Conservation (phyloP, 345 rosid species). For the Eutrema yunnanense region DNA sequence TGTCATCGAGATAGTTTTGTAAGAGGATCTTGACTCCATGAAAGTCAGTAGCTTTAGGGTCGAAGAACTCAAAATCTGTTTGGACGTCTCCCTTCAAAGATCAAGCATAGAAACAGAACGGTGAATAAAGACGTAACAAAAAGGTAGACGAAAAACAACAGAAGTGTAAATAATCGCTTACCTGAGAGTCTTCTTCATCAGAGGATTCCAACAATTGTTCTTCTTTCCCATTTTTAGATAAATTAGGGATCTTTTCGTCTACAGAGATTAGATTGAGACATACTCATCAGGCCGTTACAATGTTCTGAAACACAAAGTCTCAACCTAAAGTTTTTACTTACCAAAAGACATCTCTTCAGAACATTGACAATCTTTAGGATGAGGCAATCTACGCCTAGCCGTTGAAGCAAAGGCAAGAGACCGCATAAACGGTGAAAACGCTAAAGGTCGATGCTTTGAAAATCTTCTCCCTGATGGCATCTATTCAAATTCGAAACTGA, state of each 20-base stretch:
- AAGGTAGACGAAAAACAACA: background rate
- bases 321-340: background rate
- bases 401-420: slow-evolving; percentile 43
- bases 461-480: slow-evolving; percentile 41
- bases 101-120: background rate
- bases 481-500: slow-evolving; percentile 9
- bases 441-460: slow-evolving; percentile 38
- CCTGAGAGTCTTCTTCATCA: slow-evolving; percentile 57
- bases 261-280: background rate
- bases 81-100: slow-evolving; percentile 59
- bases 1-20: slow-evolving; percentile 60
- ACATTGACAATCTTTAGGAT: slow-evolving; percentile 9
- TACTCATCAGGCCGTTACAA: slow-evolving; percentile 7
- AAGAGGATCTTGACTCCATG: slow-evolving; percentile 71
- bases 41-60: slow-evolving; percentile 74
- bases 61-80: slow-evolving; percentile 90
- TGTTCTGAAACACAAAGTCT: slow-evolving; percentile 14
- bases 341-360: slow-evolving; percentile 30
- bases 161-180: background rate
- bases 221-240: slow-evolving; percentile 10
- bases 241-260: slow-evolving; percentile 14
- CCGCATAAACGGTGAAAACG: slow-evolving; percentile 71
- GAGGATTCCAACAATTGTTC: slow-evolving; percentile 36
- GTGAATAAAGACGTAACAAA: too few relatives aligned
- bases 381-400: slow-evolving; percentile 29